Percentiles rank a stretch among this genome's conserved stretches.
phyloP scores from a whole-genome alignment of 768 basidiomycete genomes.

The Psilocybe tampanensis region DNA sequence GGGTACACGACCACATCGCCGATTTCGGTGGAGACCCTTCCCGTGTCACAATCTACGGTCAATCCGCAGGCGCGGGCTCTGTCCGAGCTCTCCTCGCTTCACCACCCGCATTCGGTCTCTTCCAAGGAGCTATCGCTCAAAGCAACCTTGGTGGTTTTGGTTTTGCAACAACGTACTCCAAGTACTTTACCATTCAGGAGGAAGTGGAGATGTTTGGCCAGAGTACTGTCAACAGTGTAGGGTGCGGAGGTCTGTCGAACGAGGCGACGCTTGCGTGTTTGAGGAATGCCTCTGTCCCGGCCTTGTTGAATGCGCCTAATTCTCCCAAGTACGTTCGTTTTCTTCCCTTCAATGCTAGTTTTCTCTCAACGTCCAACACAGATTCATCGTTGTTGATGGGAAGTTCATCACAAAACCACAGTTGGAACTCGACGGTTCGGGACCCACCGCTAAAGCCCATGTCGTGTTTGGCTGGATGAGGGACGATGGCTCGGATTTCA shows the following conservation, averaged over 20 bases:
- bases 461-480: conserved; percentile 53
- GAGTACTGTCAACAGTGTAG: conserved; percentile 38
- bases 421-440: conserved; percentile 41
- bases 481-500: conserved; percentile 51
- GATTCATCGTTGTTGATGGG: conserved; percentile 49
- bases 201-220: conserved; percentile 35
- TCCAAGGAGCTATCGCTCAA: conserved; percentile 41
- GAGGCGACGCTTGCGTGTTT: conserved; percentile 37
- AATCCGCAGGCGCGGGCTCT: conserved; percentile 54
- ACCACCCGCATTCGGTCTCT: conserved; percentile 36
- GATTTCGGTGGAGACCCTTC: conserved; percentile 61
- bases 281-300: conserved; percentile 30
- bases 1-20: conserved; percentile 52
- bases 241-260: conserved; percentile 36
- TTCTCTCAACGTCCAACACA: conserved; percentile 6
- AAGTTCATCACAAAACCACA: conserved; percentile 41
- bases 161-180: conserved; percentile 50
- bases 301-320: conserved; percentile 39
- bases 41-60: conserved; percentile 54
- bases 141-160: conserved; percentile 53
- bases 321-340: conserved; percentile 24
- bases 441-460: conserved; percentile 43
- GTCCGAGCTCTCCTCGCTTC: conserved; percentile 40
- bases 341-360: neutral
- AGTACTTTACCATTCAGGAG: conserved; percentile 48